These are phyloP conservation scores for Brassica carinata DNA, from an alignment of 345 rosid species.

Conservation along the genomic window DNA sequence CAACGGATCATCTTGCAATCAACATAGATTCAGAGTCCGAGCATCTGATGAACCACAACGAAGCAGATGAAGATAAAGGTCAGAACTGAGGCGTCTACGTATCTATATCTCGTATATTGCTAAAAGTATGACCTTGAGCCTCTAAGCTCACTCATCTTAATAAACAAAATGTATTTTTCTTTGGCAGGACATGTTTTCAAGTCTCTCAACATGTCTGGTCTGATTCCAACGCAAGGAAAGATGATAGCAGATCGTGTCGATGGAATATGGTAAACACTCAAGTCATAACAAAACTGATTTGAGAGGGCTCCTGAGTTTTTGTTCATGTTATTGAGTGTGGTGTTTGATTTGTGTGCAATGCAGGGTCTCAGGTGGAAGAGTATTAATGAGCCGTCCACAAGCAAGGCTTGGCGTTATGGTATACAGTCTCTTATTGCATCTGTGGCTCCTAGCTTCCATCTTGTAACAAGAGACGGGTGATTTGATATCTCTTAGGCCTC, in stretches of 20 bases:
- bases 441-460: constrained; percentile 79
- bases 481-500: constrained; percentile 19
- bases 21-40: constrained; percentile 69
- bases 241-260: constrained; percentile 84
- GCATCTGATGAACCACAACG: constrained; percentile 55
- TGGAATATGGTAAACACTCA: constrained; percentile 70
- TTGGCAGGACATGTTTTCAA: constrained; percentile 83
- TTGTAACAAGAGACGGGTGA: constrained; percentile 51
- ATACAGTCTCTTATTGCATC: constrained; percentile 75
- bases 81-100: constrained; percentile 25
- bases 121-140: background rate
- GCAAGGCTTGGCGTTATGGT: constrained; percentile 78
- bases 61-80: constrained; percentile 88
- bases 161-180: background rate
- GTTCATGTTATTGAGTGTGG: background rate
- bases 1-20: constrained; percentile 84
- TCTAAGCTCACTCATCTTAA: background rate
- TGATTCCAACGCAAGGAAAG: constrained; percentile 86
- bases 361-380: constrained; percentile 87
- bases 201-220: constrained; percentile 84
- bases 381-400: constrained; percentile 76
- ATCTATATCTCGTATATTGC: constrained; percentile 11
- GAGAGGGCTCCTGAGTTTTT: background rate
- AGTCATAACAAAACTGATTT: background rate
- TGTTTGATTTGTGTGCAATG: constrained; percentile 33